Evolutionary conservation across 1,139 yeast species (phyloP).

Genomic region (Arxiozyma bovina): DNA sequence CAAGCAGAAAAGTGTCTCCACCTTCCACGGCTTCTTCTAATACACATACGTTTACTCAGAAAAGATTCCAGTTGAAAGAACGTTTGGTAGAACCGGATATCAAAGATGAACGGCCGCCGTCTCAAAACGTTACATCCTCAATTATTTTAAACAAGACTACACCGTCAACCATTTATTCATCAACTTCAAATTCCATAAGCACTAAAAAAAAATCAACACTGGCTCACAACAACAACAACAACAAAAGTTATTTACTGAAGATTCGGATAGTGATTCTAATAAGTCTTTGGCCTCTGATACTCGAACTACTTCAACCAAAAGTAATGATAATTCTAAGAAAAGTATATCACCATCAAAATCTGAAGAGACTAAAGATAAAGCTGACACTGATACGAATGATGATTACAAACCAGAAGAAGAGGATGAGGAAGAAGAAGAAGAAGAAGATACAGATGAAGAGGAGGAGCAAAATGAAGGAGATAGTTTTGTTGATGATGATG

Average conservation of each 20-base stretch:
- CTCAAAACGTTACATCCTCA: not conserved
- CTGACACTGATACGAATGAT: not conserved
- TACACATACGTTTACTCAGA: not conserved
- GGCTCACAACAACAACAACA: not conserved
- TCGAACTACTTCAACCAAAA: no score
- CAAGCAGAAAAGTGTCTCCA: not conserved
- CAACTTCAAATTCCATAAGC: not conserved
- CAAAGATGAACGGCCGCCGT: not conserved
- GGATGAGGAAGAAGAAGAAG: not conserved
- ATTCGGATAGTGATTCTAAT: not conserved
- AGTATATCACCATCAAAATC: not conserved
- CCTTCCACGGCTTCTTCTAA: not conserved
- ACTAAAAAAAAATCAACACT: not conserved
- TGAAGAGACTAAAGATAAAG: not conserved
- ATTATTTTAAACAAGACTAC: not conserved
- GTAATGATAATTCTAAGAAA: not conserved
- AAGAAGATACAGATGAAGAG: conserved; percentile 2
- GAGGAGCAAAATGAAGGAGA: conserved; percentile 2
- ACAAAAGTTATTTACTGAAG: not conserved
- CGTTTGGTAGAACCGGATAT: not conserved
- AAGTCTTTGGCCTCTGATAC: not conserved
- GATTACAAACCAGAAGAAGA: not conserved
- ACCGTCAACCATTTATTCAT: not conserved
- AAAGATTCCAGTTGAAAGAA: not conserved
- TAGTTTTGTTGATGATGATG: not conserved